Evolutionary conservation across 2,329 filamentous ascomycete species (phyloP).

Genomic region (Aspergillus sp.): DNA sequence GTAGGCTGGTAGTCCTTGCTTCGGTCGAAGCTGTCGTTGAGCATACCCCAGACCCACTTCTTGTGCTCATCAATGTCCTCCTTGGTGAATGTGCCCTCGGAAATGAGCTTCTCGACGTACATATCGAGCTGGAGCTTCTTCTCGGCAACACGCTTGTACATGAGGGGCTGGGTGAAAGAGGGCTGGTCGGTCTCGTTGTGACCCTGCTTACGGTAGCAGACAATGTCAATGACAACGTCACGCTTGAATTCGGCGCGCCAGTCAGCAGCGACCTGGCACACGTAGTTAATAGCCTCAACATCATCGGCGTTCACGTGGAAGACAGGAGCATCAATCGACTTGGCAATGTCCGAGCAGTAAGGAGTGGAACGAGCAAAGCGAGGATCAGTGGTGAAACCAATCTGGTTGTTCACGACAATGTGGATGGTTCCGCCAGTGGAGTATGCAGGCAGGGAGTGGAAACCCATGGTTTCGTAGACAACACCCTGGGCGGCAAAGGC

Average conservation of each 20-base stretch:
- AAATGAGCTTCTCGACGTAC: slow-evolving; percentile 86
- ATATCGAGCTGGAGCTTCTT: slow-evolving; percentile 84
- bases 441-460: slow-evolving; percentile 93
- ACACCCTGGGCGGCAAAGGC: slow-evolving; percentile 95
- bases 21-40: slow-evolving; percentile 94
- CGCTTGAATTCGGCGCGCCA: slow-evolving; percentile 99
- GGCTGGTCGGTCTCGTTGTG: slow-evolving; percentile 99
- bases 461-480: slow-evolving; percentile 97
- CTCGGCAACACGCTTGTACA: slow-evolving; percentile 96
- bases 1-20: slow-evolving; percentile 97
- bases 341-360: slow-evolving; percentile 99
- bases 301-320: slow-evolving; percentile 99
- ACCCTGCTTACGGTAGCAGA: slow-evolving; percentile 98
- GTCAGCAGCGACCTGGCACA: slow-evolving; percentile 93
- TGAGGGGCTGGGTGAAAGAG: slow-evolving; percentile 97
- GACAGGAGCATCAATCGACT: slow-evolving; percentile 95
- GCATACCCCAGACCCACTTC: slow-evolving; percentile 99
- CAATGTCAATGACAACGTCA: slow-evolving; percentile 95
- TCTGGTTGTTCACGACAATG: slow-evolving; percentile 98
- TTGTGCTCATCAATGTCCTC: slow-evolving; percentile 98
- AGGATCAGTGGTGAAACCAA: slow-evolving; percentile 98
- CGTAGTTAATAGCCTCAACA: slow-evolving; percentile 96
- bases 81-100: slow-evolving; percentile 93
- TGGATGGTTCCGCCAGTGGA: slow-evolving; percentile 97
- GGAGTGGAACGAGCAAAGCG: slow-evolving; percentile 95